Evolutionary conservation across 1,284 basidiomycete species (phyloP), one percentile per base, ranked within the genome.

Genomic region (Malassezia cuniculi): DNA sequence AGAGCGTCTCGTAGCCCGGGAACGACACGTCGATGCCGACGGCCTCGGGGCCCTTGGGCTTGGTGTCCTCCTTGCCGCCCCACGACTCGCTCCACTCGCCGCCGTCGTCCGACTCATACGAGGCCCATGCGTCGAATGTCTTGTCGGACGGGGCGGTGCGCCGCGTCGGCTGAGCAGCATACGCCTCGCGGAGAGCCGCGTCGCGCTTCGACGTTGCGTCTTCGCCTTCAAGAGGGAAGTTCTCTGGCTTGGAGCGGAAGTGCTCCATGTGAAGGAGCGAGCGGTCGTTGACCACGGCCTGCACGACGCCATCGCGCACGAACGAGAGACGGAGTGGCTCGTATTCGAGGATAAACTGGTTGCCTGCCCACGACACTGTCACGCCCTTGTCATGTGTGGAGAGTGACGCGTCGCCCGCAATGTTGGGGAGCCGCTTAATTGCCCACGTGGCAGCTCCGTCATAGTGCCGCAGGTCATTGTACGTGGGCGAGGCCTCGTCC

Each of bases 41-140:
- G 0, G 83, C 87, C 69, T 97, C 87, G 16, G 90, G 93, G 82
- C 89, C 93, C 73, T 94, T 94, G 0, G 90, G 90, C 69, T 97
- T 97, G 3, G 78, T 75, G 67, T 97, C 93, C 0, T 78, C 82
- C 77, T 84, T 87, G 4, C 79, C 76, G 22, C 71, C 76, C 71
- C 84, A 97, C 0, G 72, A 76, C 70, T 97, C 90, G 54, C 90
- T 83, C 81, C 87, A 97, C 35, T 61, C 62, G 32, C 64, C 81
- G 50, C 87, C 79, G 20, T 73, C 72, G 16, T 83, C 80, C 5
- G 69, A 32, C 48, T 65, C 62, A 21, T 65, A 66, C 28, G 50
- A 52, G 5, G 57, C 52, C 64, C 64, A 66, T 17, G 51, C 46
- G 3, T 47, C 45, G 6, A 55, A 16, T 4, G 27, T 12, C 34